Percentiles rank a stretch among this genome's conserved stretches.
phyloP scores from a whole-genome alignment of 345 rosid species.

The Salix exigua region DNA sequence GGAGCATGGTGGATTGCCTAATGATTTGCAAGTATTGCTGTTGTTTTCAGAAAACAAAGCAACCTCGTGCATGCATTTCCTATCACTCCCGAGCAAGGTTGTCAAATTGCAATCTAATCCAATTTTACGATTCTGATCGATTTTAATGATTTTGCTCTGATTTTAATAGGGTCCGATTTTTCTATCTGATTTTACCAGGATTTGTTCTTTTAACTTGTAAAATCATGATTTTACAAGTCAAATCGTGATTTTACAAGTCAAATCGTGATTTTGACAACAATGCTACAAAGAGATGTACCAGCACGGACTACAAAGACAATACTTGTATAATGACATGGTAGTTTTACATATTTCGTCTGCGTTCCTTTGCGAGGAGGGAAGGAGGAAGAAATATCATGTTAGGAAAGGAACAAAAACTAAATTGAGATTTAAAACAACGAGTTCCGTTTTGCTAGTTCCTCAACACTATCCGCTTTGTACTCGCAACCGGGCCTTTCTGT shows the following conservation, averaged over 20 bases:
- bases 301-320: not conserved
- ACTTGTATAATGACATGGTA: not conserved
- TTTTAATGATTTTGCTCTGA: no score
- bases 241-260: no score
- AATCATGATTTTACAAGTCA: no score
- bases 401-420: not conserved
- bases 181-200: no score
- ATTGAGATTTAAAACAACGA: not conserved
- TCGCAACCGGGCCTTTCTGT: not conserved
- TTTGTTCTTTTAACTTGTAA: no score
- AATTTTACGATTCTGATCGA: no score
- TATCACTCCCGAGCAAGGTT: no score
- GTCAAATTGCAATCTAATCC: no score
- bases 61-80: not conserved
- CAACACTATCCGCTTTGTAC: not conserved
- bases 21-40: not conserved
- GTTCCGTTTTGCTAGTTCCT: not conserved
- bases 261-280: no score
- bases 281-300: not conserved
- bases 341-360: not conserved
- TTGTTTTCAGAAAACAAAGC: not conserved
- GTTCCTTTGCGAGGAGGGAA: not conserved
- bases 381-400: not conserved
- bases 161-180: no score
- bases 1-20: not conserved